Base-by-base conservation (phyloP, 2,329 filamentous ascomycete genomes). In the Neophaeococcomyces mojaviensis region DNA sequence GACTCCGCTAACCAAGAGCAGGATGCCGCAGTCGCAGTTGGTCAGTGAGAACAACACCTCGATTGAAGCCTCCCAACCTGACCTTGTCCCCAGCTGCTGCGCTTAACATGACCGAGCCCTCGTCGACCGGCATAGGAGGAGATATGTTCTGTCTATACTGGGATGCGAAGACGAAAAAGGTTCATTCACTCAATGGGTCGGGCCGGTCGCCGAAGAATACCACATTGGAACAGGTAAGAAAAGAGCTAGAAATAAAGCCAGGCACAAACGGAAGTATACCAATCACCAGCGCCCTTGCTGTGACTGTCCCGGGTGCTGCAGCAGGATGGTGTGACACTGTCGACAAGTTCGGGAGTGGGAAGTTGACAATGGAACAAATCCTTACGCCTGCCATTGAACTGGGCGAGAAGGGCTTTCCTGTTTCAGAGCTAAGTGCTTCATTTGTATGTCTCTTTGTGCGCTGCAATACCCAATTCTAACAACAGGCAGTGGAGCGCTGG, bases 131-230 rank as follows among this genome's bases (percentile, higher is more conserved):
- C 33, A 96, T 98, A 49, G 92, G 92, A 47, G 92, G 92, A 52
- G 92, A 98, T 68, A 88, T 95, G 81, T 98, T 97, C 69, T 89
- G 89, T 64, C 78, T 97, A 30, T 96, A 80, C 73, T 97, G 90
- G 70, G 79, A 94, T 61, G 87, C 88, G 34, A 78, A 83, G 56
- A 86, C 82, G 0, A 84, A 85, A 61, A 84, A 85, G 52, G 83
- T 97, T 7, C 83, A 81, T 45, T 86, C 88, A 8, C 71, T 97
- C 65, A 98, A 98, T 65, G 92, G 89, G 16, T 96, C 89, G 1
- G 92, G 92, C n/a, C 81, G 92, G 22, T 79, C 88, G 3, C 81
- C 86, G 3, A 73, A 68, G 42, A 79, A 82, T 31, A 80, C 70
- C 52, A 85, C 81, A 0, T 72, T 94, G 1, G 82, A 88, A 44